These are phyloP conservation scores for Fimicolochytrium jonesii DNA, from an alignment of 192 early-diverging fungal genomes.

Conservation along the genomic window DNA sequence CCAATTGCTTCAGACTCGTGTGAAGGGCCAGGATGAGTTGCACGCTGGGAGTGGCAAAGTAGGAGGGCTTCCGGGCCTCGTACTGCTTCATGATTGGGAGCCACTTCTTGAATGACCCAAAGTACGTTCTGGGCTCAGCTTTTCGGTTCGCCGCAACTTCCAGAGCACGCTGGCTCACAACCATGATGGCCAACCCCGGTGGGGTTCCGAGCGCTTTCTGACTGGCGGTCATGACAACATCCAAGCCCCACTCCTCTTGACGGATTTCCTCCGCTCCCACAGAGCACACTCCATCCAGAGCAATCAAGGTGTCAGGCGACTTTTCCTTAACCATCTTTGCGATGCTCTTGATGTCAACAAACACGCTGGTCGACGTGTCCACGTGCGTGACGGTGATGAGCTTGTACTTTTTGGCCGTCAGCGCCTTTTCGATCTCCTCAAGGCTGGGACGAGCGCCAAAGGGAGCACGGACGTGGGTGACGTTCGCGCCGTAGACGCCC, in stretches of 20 bases:
- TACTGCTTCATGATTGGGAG: slow-evolving; percentile 96
- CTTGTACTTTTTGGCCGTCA: slow-evolving; percentile 64
- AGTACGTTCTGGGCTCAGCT: slow-evolving; percentile 82
- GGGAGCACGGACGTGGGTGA: slow-evolving; percentile 65
- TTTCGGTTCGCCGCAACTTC: slow-evolving; percentile 65
- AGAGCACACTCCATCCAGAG: slow-evolving; percentile 94
- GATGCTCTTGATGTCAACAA: slow-evolving; percentile 76
- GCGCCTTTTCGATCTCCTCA: slow-evolving; percentile 60
- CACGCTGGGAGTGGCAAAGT: slow-evolving; percentile 97
- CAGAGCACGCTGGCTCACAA: slow-evolving; percentile 74
- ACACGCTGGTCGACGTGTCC: slow-evolving; percentile 92
- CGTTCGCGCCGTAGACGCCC: slow-evolving; percentile 83
- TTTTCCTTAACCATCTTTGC: slow-evolving; percentile 63
- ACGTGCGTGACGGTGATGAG: slow-evolving; percentile 91
- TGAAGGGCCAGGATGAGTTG: slow-evolving; percentile 87
- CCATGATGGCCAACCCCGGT: slow-evolving; percentile 86
- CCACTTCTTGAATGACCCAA: slow-evolving; percentile 90
- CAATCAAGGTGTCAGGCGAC: slow-evolving; percentile 84
- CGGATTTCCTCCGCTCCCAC: slow-evolving; percentile 89
- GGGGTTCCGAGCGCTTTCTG: slow-evolving; percentile 96
- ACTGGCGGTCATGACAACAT: slow-evolving; percentile 86
- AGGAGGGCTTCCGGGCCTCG: slow-evolving; percentile 84
- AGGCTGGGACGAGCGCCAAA: slow-evolving; percentile 67
- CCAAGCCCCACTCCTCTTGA: slow-evolving; percentile 88
- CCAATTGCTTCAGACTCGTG: slow-evolving; percentile 74